A percentile compares a stretch with the other conserved stretches of the same genome.
phyloP scores from a whole-genome alignment of 148 eudicot genomes.

The Rhododendron simsii region DNA sequence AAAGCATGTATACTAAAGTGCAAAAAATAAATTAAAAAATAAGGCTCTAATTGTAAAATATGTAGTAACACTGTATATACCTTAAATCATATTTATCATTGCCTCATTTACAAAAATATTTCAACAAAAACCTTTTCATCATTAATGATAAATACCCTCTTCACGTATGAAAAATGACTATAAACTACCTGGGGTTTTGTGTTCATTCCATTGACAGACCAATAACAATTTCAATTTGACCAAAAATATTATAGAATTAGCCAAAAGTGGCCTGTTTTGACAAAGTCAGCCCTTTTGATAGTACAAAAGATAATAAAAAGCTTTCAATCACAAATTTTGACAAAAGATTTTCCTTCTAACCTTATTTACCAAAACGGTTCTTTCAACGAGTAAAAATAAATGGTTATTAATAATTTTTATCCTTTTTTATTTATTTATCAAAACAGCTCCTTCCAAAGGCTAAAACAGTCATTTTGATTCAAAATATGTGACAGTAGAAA shows the following conservation, averaged over 20 bases:
- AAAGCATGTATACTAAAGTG: background rate
- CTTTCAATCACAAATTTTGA: background rate
- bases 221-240: background rate
- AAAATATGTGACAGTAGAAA: background rate
- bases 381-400: background rate
- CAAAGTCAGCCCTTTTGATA: background rate
- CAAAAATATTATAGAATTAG: background rate
- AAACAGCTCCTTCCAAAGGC: too few species aligned
- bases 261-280: background rate
- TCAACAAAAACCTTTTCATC: background rate
- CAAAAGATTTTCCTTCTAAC: background rate
- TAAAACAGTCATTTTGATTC: background rate
- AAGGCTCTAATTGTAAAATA: background rate
- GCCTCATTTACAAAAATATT: background rate
- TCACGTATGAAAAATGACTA: background rate
- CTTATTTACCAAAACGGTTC: background rate
- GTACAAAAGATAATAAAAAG: background rate
- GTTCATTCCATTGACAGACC: background rate
- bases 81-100: background rate
- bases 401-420: too few species aligned
- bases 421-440: too few species aligned
- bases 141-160: background rate
- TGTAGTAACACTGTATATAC: background rate
- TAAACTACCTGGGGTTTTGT: background rate
- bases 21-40: too few species aligned